Percentiles rank a stretch among this genome's conserved stretches.
phyloP scores from a whole-genome alignment of 345 rosid species.

The Linum tenue region DNA sequence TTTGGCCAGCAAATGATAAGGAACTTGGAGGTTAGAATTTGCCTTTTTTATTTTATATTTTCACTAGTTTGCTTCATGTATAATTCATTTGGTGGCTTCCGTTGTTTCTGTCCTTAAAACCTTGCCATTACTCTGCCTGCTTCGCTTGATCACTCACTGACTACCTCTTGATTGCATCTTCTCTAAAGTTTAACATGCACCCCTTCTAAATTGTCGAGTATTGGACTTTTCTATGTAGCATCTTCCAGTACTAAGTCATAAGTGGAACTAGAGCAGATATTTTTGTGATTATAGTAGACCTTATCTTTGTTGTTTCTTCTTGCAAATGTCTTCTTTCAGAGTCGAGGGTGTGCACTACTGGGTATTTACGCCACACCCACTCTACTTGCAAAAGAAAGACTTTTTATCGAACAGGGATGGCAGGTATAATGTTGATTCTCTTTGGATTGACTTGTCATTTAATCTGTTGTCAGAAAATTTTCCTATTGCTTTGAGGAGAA shows the following conservation, averaged over 20 bases:
- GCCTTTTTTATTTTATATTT: neutral
- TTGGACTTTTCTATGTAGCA: neutral
- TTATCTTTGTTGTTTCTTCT: neutral
- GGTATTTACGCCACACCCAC: conserved; percentile 85
- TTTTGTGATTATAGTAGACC: neutral
- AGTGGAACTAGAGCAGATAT: neutral
- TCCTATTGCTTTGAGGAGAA: neutral
- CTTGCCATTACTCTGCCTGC: neutral
- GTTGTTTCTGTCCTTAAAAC: neutral
- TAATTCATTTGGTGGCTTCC: neutral
- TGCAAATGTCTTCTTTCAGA: conserved; percentile 37
- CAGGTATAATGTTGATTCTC: conserved; percentile 41
- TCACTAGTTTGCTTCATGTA: conserved; percentile 2
- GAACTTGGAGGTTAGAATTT: conserved; percentile 70
- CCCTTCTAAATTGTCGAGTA: neutral
- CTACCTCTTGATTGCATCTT: too few relatives aligned
- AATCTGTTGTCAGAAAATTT: neutral
- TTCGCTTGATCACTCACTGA: neutral
- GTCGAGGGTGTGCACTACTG: conserved; percentile 88
- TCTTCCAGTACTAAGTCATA: neutral
- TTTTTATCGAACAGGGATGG: conserved; percentile 89
- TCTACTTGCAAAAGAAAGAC: conserved; percentile 65
- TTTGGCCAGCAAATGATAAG: conserved; percentile 96
- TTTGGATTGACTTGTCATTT: conserved; percentile 5
- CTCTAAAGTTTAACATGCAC: neutral